These are phyloP conservation scores for Tolypocladium guangdongense DNA, from an alignment of 2,329 filamentous ascomycete species.

Conservation along the genomic window DNA sequence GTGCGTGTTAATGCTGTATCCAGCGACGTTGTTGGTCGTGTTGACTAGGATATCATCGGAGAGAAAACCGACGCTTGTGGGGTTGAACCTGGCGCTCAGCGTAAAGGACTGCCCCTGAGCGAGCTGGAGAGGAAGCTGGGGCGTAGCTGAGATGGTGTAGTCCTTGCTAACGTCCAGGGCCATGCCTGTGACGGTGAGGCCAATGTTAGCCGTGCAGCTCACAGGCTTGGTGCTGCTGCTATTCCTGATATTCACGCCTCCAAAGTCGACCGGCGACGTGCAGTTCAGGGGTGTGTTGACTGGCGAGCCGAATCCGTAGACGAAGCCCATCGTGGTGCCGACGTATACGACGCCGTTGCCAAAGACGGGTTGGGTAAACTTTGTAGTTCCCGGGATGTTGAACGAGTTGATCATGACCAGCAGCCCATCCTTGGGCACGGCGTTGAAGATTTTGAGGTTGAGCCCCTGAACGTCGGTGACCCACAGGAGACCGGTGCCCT, in stretches of 20 bases:
- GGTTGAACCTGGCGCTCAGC: conserved; percentile 33
- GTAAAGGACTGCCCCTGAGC: conserved; percentile 27
- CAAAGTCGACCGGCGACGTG: conserved; percentile 36
- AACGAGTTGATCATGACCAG: conserved; percentile 39
- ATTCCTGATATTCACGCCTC: conserved; percentile 28
- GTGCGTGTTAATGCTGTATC: conserved; percentile 35
- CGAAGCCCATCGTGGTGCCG: conserved; percentile 36
- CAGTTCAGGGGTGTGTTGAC: conserved; percentile 44
- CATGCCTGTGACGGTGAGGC: conserved; percentile 28
- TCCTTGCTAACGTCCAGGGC: conserved; percentile 20
- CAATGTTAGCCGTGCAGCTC: conserved; percentile 37
- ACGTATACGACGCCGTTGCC: conserved; percentile 45
- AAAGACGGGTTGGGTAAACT: conserved; percentile 48
- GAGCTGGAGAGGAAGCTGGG: conserved; percentile 19
- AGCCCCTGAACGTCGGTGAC: conserved; percentile 42
- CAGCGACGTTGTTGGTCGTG: conserved; percentile 32
- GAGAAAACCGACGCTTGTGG: conserved; percentile 33
- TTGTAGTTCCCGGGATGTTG: conserved; percentile 38
- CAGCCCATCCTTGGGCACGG: conserved; percentile 33
- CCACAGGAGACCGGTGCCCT: conserved; percentile 46
- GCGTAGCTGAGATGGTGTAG: conserved; percentile 23
- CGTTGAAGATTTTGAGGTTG: conserved; percentile 41
- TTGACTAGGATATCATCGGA: conserved; percentile 35
- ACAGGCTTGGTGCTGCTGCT: conserved; percentile 18
- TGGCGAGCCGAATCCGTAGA: conserved; percentile 46